These are phyloP conservation scores for Pyrenopolyporus hunteri DNA, from an alignment of 495 filamentous ascomycete genomes.

Conservation along the genomic window DNA sequence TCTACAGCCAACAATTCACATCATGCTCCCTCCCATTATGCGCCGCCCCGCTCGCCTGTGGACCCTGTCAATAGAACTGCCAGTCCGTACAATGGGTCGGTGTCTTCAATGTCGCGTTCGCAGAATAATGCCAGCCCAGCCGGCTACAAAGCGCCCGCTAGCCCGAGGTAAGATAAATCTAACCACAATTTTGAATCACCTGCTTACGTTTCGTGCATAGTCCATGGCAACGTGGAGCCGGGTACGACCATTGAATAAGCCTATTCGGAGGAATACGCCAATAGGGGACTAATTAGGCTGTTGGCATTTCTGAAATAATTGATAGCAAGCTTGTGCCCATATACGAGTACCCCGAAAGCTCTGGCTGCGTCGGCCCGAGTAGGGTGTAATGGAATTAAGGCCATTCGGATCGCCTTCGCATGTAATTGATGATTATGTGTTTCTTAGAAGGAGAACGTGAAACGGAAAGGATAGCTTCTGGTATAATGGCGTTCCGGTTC, in stretches of 20 bases:
- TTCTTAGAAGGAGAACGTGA: not conserved
- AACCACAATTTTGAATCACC: not conserved
- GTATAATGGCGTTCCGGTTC: conserved; percentile 5
- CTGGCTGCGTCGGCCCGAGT: not conserved
- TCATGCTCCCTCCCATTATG: conserved; percentile 28
- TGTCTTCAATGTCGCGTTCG: conserved; percentile 21
- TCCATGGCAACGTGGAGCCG: conserved; percentile 62
- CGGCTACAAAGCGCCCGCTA: conserved; percentile 39
- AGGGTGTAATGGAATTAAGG: not conserved
- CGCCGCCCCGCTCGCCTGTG: conserved; percentile 22
- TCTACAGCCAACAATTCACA: conserved; percentile 27
- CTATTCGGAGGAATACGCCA: not conserved
- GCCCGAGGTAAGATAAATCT: conserved; percentile 47
- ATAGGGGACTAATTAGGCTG: no score
- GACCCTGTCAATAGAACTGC: conserved; percentile 32
- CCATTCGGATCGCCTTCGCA: not conserved
- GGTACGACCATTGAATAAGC: conserved; percentile 49
- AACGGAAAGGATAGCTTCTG: not conserved
- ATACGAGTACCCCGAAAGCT: not conserved
- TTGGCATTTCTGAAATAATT: not conserved
- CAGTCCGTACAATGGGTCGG: conserved; percentile 30
- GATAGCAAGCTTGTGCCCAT: not conserved
- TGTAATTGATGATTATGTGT: not conserved
- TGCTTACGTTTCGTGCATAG: conserved; percentile 37
- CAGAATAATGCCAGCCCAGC: conserved; percentile 48